Conservation (phyloP, 1,284 basidiomycete species). For the Ganoderma sinense region DNA sequence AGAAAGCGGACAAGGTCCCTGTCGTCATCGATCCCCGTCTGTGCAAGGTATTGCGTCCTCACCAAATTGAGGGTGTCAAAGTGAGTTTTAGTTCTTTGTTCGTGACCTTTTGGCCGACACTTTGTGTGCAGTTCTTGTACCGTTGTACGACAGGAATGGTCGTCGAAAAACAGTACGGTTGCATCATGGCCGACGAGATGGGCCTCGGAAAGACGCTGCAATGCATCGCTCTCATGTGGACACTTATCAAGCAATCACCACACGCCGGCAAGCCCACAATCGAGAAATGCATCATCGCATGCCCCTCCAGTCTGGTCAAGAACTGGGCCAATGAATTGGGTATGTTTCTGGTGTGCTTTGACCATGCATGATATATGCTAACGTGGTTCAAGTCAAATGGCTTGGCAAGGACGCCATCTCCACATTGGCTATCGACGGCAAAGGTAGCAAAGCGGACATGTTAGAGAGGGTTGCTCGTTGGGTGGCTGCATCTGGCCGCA, state of each 20-base stretch:
- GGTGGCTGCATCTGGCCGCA: conserved; percentile 87
- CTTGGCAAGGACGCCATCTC: conserved; percentile 85
- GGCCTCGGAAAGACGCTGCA: conserved; percentile 96
- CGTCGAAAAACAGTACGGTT: conserved; percentile 92
- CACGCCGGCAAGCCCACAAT: conserved; percentile 87
- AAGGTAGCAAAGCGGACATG: conserved; percentile 85
- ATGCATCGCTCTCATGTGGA: conserved; percentile 97
- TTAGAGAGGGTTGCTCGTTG: conserved; percentile 84
- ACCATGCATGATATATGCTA: neutral
- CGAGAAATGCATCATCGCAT: conserved; percentile 98
- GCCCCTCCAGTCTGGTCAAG: conserved; percentile 95
- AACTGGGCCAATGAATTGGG: conserved; percentile 99
- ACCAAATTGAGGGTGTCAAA: conserved; percentile 99
- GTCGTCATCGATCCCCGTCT: conserved; percentile 96
- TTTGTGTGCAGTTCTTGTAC: conserved; percentile 82
- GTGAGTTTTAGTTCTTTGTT: conserved; percentile 49
- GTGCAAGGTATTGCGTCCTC: conserved; percentile 89
- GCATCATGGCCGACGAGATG: conserved; percentile 99
- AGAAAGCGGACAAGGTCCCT: conserved; percentile 83
- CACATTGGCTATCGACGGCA: conserved; percentile 89
- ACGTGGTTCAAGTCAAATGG: conserved; percentile 79
- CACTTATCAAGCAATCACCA: conserved; percentile 96
- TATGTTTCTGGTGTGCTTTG: conserved; percentile 42
- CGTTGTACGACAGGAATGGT: conserved; percentile 94
- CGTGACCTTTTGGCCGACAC: conserved; percentile 26